Evolutionary conservation across 352 stramenopile genomes (phyloP).

Genomic region (Globisporangium heterothallicum): DNA sequence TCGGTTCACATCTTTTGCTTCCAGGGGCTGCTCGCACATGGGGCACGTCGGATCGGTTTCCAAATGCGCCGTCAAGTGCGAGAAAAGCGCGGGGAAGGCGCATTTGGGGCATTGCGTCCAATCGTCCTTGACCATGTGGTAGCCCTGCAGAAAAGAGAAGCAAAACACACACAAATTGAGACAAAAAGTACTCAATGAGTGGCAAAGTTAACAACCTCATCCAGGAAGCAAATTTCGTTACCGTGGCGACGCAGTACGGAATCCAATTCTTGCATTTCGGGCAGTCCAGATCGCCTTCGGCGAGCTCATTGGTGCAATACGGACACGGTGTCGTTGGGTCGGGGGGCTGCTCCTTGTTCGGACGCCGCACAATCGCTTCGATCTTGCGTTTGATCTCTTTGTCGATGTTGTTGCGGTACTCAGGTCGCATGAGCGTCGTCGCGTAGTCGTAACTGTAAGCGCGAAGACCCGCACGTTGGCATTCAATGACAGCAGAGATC

Average conservation of each 20-base stretch:
- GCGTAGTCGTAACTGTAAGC: slow-evolving; percentile 91
- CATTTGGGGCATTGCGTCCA: slow-evolving; percentile 89
- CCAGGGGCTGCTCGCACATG: slow-evolving; percentile 68
- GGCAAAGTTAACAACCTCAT: no score
- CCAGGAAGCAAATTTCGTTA: slow-evolving; percentile 21
- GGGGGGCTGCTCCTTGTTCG: slow-evolving; percentile 82
- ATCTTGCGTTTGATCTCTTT: slow-evolving; percentile 92
- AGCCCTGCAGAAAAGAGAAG: no score
- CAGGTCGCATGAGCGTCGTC: slow-evolving; percentile 85
- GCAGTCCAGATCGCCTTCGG: slow-evolving; percentile 88
- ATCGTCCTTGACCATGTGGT: slow-evolving; percentile 92
- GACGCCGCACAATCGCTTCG: slow-evolving; percentile 90
- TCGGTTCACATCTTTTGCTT: slow-evolving; percentile 22
- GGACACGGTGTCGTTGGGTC: slow-evolving; percentile 77
- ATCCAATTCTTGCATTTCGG: slow-evolving; percentile 89
- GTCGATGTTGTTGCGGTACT: slow-evolving; percentile 85
- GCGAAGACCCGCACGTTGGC: slow-evolving; percentile 87
- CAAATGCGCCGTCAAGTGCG: slow-evolving; percentile 82
- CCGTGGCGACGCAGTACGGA: slow-evolving; percentile 91
- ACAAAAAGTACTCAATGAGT: slow-evolving; percentile 1
- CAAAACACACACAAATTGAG: no score
- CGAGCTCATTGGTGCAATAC: slow-evolving; percentile 71
- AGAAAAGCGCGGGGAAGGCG: slow-evolving; percentile 86
- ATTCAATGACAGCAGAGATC: slow-evolving; percentile 93
- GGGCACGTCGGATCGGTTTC: slow-evolving; percentile 59